Conservation (phyloP, 345 rosid species). For the Tarenaya hassleriana region DNA sequence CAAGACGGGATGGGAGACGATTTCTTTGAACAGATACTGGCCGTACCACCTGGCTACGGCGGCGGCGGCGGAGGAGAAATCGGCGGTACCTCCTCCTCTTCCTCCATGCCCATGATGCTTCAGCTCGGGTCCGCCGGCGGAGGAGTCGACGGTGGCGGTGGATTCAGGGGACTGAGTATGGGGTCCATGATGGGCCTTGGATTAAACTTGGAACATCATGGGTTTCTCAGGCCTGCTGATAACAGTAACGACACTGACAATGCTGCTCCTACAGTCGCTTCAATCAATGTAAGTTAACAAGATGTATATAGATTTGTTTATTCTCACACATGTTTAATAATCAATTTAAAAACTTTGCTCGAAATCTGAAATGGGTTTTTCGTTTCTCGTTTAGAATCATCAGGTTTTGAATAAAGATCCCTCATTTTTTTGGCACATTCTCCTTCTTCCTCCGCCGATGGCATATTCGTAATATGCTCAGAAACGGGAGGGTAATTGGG, state of each 20-base stretch:
- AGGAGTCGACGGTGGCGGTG: constrained; percentile 14
- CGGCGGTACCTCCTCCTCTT: constrained; percentile 21
- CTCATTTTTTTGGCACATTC: not conserved
- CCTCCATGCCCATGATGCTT: constrained; percentile 41
- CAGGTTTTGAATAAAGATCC: not conserved
- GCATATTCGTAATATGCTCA: not conserved
- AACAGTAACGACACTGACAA: constrained; percentile 18
- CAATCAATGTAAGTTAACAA: constrained; percentile 36
- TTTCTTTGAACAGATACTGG: constrained; percentile 66
- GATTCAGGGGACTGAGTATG: constrained; percentile 23
- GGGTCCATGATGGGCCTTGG: constrained; percentile 36
- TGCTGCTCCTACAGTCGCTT: constrained; percentile 31
- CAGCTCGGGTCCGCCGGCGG: constrained; percentile 36
- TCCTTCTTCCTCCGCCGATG: no score
- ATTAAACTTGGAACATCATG: constrained; percentile 38
- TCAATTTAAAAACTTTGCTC: not conserved
- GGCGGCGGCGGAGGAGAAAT: constrained; percentile 26
- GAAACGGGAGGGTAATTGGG: constrained; percentile 20
- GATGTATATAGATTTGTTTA: no score
- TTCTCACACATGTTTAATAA: not conserved
- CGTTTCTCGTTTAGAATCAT: not conserved
- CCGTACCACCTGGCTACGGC: constrained; percentile 43
- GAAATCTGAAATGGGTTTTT: not conserved
- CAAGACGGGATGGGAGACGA: constrained; percentile 59
- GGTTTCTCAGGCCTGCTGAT: constrained; percentile 37